Evolutionary conservation across 768 basidiomycete genomes (phyloP).

Genomic region (Lactarius deliciosus): DNA sequence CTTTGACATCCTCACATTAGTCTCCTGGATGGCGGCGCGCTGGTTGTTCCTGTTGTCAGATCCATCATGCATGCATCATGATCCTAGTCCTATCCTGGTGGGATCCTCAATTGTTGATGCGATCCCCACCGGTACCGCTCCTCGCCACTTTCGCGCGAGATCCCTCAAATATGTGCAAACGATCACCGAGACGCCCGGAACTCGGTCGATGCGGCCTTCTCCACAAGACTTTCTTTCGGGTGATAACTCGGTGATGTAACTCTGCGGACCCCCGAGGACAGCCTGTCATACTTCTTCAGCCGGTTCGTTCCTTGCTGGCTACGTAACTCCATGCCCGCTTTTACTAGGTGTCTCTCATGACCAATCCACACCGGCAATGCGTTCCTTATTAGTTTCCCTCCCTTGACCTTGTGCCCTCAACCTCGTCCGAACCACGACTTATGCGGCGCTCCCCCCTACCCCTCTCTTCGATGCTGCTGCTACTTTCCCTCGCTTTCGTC

Average conservation of each 20-base stretch:
- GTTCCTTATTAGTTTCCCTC: neutral
- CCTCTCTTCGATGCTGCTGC: neutral
- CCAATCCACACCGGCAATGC: neutral
- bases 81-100: neutral
- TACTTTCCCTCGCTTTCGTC: neutral
- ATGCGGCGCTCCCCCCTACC: no score
- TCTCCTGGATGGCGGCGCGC: neutral
- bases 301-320: neutral
- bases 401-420: no score
- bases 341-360: neutral
- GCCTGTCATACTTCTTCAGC: neutral
- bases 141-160: neutral
- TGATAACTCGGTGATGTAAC: neutral
- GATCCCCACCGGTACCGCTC: neutral
- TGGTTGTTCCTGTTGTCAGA: no score
- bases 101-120: neutral
- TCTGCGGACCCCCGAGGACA: neutral
- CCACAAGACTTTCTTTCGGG: neutral
- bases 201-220: neutral
- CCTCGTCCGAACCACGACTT: neutral
- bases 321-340: neutral
- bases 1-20: neutral
- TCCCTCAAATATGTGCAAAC: neutral
- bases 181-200: neutral
- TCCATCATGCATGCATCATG: no score